Percentiles rank a stretch among this genome's conserved stretches.
phyloP scores from a whole-genome alignment of 768 basidiomycete species.

The Mycena epipterygia region DNA sequence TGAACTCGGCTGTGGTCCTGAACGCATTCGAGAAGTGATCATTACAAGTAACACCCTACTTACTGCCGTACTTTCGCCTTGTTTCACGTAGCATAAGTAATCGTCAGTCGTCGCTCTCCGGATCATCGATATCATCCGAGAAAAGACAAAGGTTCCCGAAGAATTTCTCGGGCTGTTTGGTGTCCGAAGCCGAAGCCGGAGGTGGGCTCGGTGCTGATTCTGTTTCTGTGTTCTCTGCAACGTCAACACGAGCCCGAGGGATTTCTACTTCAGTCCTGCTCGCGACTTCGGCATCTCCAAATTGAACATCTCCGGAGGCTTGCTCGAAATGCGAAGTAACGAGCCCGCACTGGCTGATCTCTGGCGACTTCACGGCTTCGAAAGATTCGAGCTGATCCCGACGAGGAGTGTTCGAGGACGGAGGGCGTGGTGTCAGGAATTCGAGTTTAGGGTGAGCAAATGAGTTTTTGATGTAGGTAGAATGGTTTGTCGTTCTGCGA shows the following conservation, averaged over 20 bases:
- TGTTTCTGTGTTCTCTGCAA: background rate
- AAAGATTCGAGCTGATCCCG: background rate
- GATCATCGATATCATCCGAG: constrained; percentile 14
- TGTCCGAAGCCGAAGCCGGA: no score
- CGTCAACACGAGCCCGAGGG: background rate
- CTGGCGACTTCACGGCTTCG: no score
- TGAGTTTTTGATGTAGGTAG: background rate
- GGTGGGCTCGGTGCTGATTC: background rate
- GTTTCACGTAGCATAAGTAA: background rate
- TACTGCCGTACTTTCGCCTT: no score
- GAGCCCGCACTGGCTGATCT: background rate
- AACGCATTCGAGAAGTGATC: background rate
- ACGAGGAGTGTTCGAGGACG: no score
- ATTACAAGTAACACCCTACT: no score
- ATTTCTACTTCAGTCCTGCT: background rate
- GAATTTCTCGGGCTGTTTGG: constrained; percentile 1
- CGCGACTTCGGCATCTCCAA: background rate
- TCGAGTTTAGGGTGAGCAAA: background rate
- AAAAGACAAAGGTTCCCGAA: constrained; percentile 29
- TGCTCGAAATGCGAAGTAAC: background rate
- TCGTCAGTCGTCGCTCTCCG: constrained; percentile 24
- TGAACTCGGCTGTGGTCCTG: background rate
- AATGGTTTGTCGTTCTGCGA: background rate
- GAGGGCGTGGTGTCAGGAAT: background rate
- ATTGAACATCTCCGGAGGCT: background rate